Base-by-base conservation (phyloP, 306 rosid genomes). In the Potentilla sterilis region DNA sequence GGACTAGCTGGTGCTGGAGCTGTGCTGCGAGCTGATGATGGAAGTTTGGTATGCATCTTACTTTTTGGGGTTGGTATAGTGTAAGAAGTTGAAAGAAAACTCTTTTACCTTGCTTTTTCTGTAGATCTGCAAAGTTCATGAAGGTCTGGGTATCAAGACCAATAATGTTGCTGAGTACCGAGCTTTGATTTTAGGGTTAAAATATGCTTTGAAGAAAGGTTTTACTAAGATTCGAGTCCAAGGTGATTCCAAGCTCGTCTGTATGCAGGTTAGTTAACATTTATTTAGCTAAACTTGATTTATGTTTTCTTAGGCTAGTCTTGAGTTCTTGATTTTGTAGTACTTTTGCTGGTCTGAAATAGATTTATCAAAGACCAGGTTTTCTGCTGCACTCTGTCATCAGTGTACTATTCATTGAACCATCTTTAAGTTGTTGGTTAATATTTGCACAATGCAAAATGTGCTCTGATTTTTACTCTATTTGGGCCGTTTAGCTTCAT, bases 1-100 rank as follows among this genome's bases (percentile, higher is more conserved):
- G 98, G 97, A 76, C 89, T 75, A 24, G 88, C 98, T 70, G 98
- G 98, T 72, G 96, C 97, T n/a, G 98, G 98, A 80, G 97, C 97
- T 78, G 87, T 95, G 77, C 82, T 95, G 68, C 91, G 88, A 43
- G 82, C 96, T 66, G 85, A 75, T 75, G 94, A 90, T 80, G 98
- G 98, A 74, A 85, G 83, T 77, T 63, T 92, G 98, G 98, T 95
- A 87, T 69, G 35, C 75, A 73, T 87, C 77, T 77, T 80, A 47
- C 67, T 65, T 24, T 69, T 70, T 12, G 35, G 52, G 41, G 43
- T 70, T 70, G 68, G 44, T 52, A 58, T 84, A 73, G 68, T n/a
- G 62, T 37, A 66, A 47, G 47, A 73, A 59, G 52, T 70, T 55
- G 19, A 61, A 41, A 3, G 12, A 73, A 57, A 57, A 58, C 48